A percentile compares a stretch with the other conserved stretches of the same genome.
Evolutionary conservation across 495 filamentous ascomycete genomes (phyloP).

Genomic region (Hypoxylon intermedium): DNA sequence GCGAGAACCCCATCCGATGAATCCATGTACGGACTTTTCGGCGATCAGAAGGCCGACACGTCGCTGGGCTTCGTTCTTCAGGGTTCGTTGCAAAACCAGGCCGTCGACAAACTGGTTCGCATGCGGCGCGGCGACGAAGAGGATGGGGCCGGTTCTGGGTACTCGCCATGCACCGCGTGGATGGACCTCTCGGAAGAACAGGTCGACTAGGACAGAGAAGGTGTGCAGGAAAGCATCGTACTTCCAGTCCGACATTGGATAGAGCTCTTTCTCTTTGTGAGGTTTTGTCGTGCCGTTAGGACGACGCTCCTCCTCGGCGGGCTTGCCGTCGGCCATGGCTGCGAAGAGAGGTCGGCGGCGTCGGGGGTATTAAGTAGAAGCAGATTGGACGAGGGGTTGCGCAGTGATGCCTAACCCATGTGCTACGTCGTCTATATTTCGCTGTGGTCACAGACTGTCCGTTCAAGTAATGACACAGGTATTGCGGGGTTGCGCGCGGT

Average conservation of each 20-base stretch:
- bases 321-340: slow-evolving; percentile 32
- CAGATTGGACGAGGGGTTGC: background rate
- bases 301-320: slow-evolving; percentile 22
- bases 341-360: background rate
- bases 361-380: background rate
- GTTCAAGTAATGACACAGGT: slow-evolving; percentile 4
- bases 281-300: slow-evolving; percentile 27
- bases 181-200: slow-evolving; percentile 98
- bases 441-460: background rate
- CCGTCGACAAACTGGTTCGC: slow-evolving; percentile 99
- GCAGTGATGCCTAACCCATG: slow-evolving; percentile 19
- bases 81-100: slow-evolving; percentile 87
- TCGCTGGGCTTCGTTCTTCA: slow-evolving; percentile 83
- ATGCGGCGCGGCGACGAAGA: slow-evolving; percentile 98
- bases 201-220: slow-evolving; percentile 84
- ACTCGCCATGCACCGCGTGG: slow-evolving; percentile 94
- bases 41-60: slow-evolving; percentile 92
- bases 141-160: slow-evolving; percentile 82
- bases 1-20: slow-evolving; percentile 83
- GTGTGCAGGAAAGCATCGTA: slow-evolving; percentile 85
- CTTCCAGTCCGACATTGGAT: slow-evolving; percentile 73
- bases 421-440: background rate
- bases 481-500: slow-evolving; percentile 8
- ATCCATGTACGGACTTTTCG: slow-evolving; percentile 88
- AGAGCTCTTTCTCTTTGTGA: slow-evolving; percentile 59